These are phyloP conservation scores for Fistulina hepatica DNA, from an alignment of 1,284 basidiomycete species.

Conservation along the genomic window DNA sequence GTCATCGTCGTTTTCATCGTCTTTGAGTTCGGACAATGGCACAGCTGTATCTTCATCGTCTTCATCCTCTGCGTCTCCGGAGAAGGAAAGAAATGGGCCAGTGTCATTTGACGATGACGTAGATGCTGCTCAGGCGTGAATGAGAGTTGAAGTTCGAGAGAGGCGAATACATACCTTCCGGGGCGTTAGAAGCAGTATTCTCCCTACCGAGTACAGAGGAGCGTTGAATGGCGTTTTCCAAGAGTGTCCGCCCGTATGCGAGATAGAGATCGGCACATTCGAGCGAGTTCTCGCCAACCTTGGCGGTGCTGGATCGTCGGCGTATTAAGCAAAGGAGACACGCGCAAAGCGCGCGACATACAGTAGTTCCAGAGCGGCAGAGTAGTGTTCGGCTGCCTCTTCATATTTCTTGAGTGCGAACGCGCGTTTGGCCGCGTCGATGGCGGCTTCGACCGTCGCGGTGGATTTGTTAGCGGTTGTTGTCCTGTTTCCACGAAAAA, in stretches of 20 bases:
- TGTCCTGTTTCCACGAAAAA: too few relatives aligned
- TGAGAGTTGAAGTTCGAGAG: neutral
- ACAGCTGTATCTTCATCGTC: conserved; percentile 40
- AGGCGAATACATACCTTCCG: neutral
- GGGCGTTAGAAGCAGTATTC: conserved; percentile 14
- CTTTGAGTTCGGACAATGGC: conserved; percentile 42
- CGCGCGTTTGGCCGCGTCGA: conserved; percentile 74
- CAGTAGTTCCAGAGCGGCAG: conserved; percentile 74
- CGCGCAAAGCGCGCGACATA: conserved; percentile 32
- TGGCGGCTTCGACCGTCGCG: conserved; percentile 40
- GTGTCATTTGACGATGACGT: conserved; percentile 24
- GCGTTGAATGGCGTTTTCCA: conserved; percentile 80
- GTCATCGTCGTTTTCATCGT: conserved; percentile 32
- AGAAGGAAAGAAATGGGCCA: conserved; percentile 61
- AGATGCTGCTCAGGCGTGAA: conserved; percentile 11
- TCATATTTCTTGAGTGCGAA: conserved; percentile 83
- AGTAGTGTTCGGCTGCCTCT: conserved; percentile 76
- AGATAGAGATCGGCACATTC: conserved; percentile 79
- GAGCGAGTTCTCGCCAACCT: conserved; percentile 63
- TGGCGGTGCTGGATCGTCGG: conserved; percentile 21
- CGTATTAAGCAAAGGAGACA: conserved; percentile 10
- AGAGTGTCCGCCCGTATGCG: conserved; percentile 74
- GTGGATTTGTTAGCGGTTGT: conserved; percentile 10
- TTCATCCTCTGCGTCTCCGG: conserved; percentile 57
- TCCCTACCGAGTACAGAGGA: conserved; percentile 80